phyloP scores from a whole-genome alignment of 305 asterid species.

The Fraxinus velutina region DNA sequence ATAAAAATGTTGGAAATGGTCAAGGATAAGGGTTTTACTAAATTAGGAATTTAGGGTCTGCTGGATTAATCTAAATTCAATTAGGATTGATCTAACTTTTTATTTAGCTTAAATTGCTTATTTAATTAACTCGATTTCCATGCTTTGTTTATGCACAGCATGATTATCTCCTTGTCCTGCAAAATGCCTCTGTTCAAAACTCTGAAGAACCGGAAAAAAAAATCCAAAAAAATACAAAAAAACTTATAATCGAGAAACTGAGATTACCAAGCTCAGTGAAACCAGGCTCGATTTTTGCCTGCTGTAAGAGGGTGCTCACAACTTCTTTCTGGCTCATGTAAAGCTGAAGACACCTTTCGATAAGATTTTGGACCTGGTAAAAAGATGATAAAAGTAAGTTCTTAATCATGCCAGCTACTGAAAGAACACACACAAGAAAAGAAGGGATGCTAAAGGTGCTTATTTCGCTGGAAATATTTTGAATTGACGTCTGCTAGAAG shows the following conservation, averaged over 20 bases:
- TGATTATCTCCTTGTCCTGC: background rate
- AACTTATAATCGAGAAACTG: constrained; percentile 3
- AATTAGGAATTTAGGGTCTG: background rate
- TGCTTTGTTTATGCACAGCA: background rate
- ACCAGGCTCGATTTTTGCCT: constrained; percentile 83
- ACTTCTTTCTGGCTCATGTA: constrained; percentile 85
- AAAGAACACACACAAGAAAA: background rate
- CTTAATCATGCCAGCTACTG: background rate
- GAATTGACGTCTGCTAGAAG: background rate
- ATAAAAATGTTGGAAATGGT: background rate
- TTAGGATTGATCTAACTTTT: background rate
- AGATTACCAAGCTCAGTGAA: constrained; percentile 81
- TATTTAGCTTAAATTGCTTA: background rate
- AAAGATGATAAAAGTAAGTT: background rate
- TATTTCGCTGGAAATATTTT: background rate
- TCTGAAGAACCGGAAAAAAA: background rate
- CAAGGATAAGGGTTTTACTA: background rate
- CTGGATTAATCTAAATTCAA: background rate
- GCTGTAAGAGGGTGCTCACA: constrained; percentile 60
- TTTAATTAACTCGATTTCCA: background rate
- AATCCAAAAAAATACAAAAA: background rate
- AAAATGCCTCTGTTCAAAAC: background rate
- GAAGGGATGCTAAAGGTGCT: background rate
- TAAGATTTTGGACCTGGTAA: constrained; percentile 77
- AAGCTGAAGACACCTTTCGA: constrained; percentile 94